Percentiles rank a stretch among this genome's conserved stretches.
phyloP scores from a whole-genome alignment of 2,329 filamentous ascomycete species.

The Pseudogymnoascus sp. region DNA sequence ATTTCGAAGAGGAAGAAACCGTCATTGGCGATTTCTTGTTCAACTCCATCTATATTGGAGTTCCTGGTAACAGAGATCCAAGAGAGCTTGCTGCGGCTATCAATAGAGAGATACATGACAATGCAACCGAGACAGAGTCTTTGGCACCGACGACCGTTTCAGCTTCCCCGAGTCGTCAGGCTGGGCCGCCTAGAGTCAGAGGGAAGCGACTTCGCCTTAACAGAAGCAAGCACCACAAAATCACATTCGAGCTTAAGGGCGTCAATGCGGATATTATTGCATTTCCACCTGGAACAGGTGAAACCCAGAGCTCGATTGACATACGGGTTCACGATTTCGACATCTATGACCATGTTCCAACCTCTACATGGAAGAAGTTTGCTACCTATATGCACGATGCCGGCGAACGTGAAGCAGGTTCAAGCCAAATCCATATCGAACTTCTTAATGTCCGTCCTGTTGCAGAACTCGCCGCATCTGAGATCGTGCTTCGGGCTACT shows the following conservation, averaged over 20 bases:
- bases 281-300: conserved; percentile 67
- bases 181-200: conserved; percentile 30
- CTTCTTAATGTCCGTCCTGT: conserved; percentile 83
- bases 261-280: conserved; percentile 75
- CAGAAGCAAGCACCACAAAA: conserved; percentile 86
- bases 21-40: conserved; percentile 94
- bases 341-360: conserved; percentile 88
- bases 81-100: conserved; percentile 75
- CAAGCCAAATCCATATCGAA: conserved; percentile 85
- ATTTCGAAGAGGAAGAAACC: conserved; percentile 72
- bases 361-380: conserved; percentile 98
- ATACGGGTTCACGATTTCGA: conserved; percentile 76
- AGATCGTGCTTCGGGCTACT: conserved; percentile 74
- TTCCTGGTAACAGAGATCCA: conserved; percentile 79
- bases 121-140: conserved; percentile 82
- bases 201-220: conserved; percentile 63
- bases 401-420: conserved; percentile 76
- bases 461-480: conserved; percentile 74
- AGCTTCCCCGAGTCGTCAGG: conserved; percentile 46
- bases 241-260: conserved; percentile 86
- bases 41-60: conserved; percentile 96
- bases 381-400: conserved; percentile 85
- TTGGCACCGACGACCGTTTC: conserved; percentile 69
- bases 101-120: conserved; percentile 80
- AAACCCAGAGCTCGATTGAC: conserved; percentile 83